Evolutionary conservation across 2,329 filamentous ascomycete species (phyloP).

Genomic region (Exserohilum rostratum): DNA sequence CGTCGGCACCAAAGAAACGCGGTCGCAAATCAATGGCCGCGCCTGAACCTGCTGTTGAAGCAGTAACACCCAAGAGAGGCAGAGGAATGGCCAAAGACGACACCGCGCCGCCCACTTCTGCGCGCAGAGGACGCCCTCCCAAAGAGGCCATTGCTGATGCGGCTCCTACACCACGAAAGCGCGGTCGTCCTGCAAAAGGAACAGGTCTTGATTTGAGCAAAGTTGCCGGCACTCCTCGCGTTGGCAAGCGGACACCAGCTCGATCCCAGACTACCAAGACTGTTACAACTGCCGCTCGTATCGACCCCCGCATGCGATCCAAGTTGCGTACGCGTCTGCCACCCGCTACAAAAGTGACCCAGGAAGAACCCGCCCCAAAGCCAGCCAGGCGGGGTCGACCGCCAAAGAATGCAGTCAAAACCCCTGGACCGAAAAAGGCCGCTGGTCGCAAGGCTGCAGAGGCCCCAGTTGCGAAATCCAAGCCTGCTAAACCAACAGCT

Average conservation of each 20-base stretch:
- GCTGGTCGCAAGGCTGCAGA: constrained; percentile 17
- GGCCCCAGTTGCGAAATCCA: constrained; percentile 11
- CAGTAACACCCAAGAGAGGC: constrained; percentile 13
- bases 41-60: constrained; percentile 6
- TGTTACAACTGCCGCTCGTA: constrained; percentile 15
- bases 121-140: constrained; percentile 14
- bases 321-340: constrained; percentile 27
- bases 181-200: constrained; percentile 23
- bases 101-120: background rate
- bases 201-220: constrained; percentile 18
- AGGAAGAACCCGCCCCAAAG: constrained; percentile 5
- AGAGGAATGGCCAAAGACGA: constrained; percentile 15
- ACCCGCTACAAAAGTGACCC: constrained; percentile 17
- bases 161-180: constrained; percentile 13
- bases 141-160: constrained; percentile 7
- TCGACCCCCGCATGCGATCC: constrained; percentile 29
- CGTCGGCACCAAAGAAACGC: constrained; percentile 17
- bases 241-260: constrained; percentile 26
- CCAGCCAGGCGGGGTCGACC: constrained; percentile 28
- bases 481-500: constrained; percentile 9
- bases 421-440: constrained; percentile 16
- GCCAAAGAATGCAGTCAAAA: constrained; percentile 15
- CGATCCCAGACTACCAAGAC: constrained; percentile 11
- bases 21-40: constrained; percentile 18
- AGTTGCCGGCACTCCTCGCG: constrained; percentile 28